Base-by-base conservation (phyloP, 805 yeast genomes). In the Yarrowia sp. region DNA sequence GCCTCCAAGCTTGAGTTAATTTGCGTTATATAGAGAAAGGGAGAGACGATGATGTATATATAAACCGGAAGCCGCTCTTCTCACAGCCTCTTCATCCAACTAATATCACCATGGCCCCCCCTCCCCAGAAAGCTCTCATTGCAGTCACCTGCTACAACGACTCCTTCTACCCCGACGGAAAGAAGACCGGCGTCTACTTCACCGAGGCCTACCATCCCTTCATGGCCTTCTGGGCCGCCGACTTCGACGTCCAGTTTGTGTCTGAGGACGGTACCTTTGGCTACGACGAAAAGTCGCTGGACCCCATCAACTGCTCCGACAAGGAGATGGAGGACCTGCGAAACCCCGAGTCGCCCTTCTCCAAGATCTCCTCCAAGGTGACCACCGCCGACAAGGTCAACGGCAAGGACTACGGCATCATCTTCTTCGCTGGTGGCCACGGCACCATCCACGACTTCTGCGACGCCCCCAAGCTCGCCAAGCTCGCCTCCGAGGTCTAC, bases 311-410 rank as follows among this genome's bases (percentile, higher is more conserved):
- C 52, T 9, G 26, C 16, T 45, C 52, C 52, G 50, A 58, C 26
- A 59, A 45, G 52, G 65, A 59, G 52, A 16, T 59, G 52, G 52
- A 48, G 14, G 65, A 59, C 42, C 65, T 59, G 42, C 65, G 36
- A 14, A 35, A 59, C 65, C 65, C 65, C 50, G 41, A 59, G 19
- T 32, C 42, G 1, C 10, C 48, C 42, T 59, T 83, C 80, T 87
- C 93, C 73, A 90, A 89, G 80, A 90, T 97, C 49, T 89, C 90
- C 90, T 95, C 93, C 71, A 90, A 90, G 80, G 86, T 87, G 76
- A 97, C 92, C 71, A 90, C 88, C 75, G 87, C 83, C 71, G 87
- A 85, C 75, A 81, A 82, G 68, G 91, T 93, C 73, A 82, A 84
- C 73, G 97, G 93, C 14, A 75, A 76, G n/a, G 86, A 85, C 42